These are phyloP conservation scores for Oleoguttula mirabilis DNA, from an alignment of 495 filamentous ascomycete genomes.

Conservation along the genomic window DNA sequence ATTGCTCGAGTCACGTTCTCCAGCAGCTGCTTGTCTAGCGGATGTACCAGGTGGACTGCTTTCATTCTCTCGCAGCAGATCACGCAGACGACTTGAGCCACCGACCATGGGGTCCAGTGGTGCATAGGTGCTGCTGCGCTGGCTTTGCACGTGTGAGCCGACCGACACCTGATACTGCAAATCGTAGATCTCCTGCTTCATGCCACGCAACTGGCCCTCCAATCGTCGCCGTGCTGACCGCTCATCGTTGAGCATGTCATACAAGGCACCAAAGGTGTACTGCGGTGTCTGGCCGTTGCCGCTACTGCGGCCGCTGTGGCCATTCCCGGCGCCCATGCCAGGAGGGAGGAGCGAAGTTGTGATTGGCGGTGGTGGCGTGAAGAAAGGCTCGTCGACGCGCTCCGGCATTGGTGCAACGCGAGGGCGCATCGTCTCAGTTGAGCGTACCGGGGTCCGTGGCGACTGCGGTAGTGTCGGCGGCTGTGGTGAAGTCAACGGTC, in stretches of 20 bases:
- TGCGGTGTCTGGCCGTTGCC: conserved; percentile 1
- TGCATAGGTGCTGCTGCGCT: conserved; percentile 3
- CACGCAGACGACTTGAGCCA: conserved; percentile 13
- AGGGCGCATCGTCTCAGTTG: neutral
- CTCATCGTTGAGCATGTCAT: conserved; percentile 18
- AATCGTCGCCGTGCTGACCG: conserved; percentile 17
- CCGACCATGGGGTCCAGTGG: conserved; percentile 4
- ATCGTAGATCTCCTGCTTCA: conserved; percentile 9
- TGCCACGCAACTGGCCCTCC: conserved; percentile 5
- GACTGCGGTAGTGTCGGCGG: conserved; percentile 1
- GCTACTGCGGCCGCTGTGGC: neutral
- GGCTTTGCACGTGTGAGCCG: conserved; percentile 4
- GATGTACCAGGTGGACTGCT: neutral
- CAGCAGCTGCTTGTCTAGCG: neutral
- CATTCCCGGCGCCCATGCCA: neutral
- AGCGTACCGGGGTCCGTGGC: conserved; percentile 4
- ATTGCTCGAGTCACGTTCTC: conserved; percentile 1
- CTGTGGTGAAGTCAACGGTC: conserved; percentile 13
- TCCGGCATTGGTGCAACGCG: neutral
- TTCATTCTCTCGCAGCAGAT: conserved; percentile 9
- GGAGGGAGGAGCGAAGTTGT: neutral
- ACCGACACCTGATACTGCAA: conserved; percentile 15
- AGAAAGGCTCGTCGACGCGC: neutral
- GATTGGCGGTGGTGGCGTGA: conserved; percentile 6
- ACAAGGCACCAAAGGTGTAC: conserved; percentile 17